Conservation (phyloP, 495 filamentous ascomycete species). For the Penicillium canescens region DNA sequence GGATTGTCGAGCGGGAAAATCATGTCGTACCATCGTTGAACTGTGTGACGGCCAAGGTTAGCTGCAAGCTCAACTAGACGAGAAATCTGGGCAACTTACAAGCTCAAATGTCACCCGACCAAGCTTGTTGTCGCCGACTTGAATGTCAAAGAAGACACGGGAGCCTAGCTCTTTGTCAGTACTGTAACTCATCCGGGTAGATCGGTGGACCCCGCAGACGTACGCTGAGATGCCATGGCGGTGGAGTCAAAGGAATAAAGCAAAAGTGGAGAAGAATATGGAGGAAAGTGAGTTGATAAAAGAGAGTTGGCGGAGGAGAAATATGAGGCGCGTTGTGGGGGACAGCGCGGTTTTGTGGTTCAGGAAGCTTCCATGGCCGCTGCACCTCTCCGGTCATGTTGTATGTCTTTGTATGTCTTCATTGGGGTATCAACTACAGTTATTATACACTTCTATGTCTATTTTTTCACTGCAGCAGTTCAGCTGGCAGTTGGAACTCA, state of each 20-base stretch:
- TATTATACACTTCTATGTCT: conserved; percentile 14
- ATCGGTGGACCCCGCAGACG: conserved; percentile 36
- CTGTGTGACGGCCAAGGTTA: conserved; percentile 36
- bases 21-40: conserved; percentile 68
- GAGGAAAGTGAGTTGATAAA: conserved; percentile 8
- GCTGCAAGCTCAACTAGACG: conserved; percentile 10
- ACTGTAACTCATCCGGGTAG: conserved; percentile 5
- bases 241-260: conserved; percentile 1
- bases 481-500: conserved; percentile 42
- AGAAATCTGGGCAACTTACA: conserved; percentile 44
- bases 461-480: conserved; percentile 34
- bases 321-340: conserved; percentile 8
- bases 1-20: background rate
- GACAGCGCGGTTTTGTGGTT: conserved; percentile 21
- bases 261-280: conserved; percentile 7
- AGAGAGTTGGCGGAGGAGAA: conserved; percentile 2
- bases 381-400: conserved; percentile 1
- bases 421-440: conserved; percentile 12
- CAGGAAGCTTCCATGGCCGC: conserved; percentile 48
- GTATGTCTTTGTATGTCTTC: conserved; percentile 9
- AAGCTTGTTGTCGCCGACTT: conserved; percentile 67
- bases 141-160: conserved; percentile 87
- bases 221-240: conserved; percentile 41
- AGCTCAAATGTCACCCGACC: conserved; percentile 83
- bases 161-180: conserved; percentile 40